Evolutionary conservation across 2,329 filamentous ascomycete species (phyloP), one percentile per base, ranked within the genome.

Genomic region (Diaporthe sp.): DNA sequence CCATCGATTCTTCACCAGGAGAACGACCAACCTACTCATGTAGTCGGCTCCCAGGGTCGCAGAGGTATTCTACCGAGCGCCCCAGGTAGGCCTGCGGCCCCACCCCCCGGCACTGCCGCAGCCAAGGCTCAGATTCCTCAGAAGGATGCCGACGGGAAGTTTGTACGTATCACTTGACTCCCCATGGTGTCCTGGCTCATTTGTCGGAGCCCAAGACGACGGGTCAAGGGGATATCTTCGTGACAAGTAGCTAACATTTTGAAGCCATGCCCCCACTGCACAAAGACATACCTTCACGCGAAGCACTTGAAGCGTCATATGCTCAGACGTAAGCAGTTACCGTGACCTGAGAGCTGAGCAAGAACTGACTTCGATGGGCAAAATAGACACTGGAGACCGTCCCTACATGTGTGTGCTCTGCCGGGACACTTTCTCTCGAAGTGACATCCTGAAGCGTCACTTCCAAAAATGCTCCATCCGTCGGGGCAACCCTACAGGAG

Each of bases 401-500:
- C 97, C 97, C 75, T 99, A 99, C 88, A 97, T 97, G 92, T 99
- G 97, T 87, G 95, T 98, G 79, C 90, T 99, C 71, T 99, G 97
- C 89, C 95, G 97, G 84, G 97, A 98, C 85, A 98, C 96, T 46
- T 99, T 99, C 86, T 98, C 95, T 67, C 93, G 97, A 84, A 98
- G 95, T 89, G 97, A 99, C 83, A 98, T 99, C 79, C 88, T 99
- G 81, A 99, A 99, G 89, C 95, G 97, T 79, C 97, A 99, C 87
- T 99, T 98, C 87, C 96, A 98, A 85, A 99, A 99, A 88, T 99
- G 97, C 87, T 98, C 97, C 53, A 95, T 98, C 79, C 93, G 97
- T 81, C 93, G 97, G 83, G 97, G 97, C 75, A 98, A 98, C 86
- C 96, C 97, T 73, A 98, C 95, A 65, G 96, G 96, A 80, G 95